Conservation (phyloP, 345 rosid genomes). For the Lepidium sativum region DNA sequence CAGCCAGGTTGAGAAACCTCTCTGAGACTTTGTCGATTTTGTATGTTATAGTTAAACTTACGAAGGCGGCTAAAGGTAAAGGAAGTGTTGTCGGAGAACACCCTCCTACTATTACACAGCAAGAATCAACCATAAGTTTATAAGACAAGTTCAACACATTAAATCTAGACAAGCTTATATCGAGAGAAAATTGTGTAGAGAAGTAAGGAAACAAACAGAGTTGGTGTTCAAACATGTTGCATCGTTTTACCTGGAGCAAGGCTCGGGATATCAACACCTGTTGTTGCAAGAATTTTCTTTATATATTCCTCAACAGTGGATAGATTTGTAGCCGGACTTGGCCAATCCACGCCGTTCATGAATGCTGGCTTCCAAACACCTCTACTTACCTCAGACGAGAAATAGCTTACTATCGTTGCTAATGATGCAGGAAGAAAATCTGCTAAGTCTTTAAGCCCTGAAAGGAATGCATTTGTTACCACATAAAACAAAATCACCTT, state of each 20-base stretch:
- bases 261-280: slow-evolving; percentile 91
- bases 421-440: slow-evolving; percentile 94
- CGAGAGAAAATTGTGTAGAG: not conserved
- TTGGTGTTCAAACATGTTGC: not conserved
- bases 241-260: slow-evolving; percentile 65
- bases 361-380: slow-evolving; percentile 91
- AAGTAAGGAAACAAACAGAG: not conserved
- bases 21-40: slow-evolving; percentile 82
- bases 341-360: slow-evolving; percentile 99
- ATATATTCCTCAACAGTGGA: slow-evolving; percentile 81
- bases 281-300: slow-evolving; percentile 72
- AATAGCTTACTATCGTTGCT: slow-evolving; percentile 86
- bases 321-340: slow-evolving; percentile 92
- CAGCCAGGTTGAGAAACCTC: slow-evolving; percentile 73
- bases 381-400: slow-evolving; percentile 93
- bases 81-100: slow-evolving; percentile 83
- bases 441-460: slow-evolving; percentile 93
- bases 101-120: slow-evolving; percentile 45
- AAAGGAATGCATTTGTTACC: not conserved
- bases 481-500: not conserved
- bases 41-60: slow-evolving; percentile 93
- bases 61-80: slow-evolving; percentile 89
- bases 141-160: not conserved
- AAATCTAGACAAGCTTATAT: not conserved
- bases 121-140: slow-evolving; percentile 20